Evolutionary conservation across 768 basidiomycete species (phyloP).

Genomic region (Naganishia friedmannii): DNA sequence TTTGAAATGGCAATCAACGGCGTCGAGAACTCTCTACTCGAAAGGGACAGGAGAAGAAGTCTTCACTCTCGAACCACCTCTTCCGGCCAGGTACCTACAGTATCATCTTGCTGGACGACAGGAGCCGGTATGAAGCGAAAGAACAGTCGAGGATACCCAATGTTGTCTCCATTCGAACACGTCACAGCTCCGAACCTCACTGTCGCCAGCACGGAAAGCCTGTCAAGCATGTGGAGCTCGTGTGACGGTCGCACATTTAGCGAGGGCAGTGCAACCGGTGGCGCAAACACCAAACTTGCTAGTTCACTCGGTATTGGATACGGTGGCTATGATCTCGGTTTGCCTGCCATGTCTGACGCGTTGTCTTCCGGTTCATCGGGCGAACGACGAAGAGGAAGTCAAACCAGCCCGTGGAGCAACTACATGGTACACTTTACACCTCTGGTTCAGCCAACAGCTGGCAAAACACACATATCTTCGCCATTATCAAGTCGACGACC

Average conservation of each 20-base stretch:
- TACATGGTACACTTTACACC: neutral
- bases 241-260: conserved; percentile 29
- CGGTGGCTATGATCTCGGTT: conserved; percentile 21
- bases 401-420: conserved; percentile 6
- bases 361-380: conserved; percentile 21
- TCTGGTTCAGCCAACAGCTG: neutral
- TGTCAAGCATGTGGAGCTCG: conserved; percentile 28
- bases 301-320: conserved; percentile 4
- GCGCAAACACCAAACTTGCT: neutral
- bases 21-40: conserved; percentile 25
- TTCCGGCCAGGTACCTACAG: conserved; percentile 1
- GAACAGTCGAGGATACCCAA: conserved; percentile 19
- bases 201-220: conserved; percentile 27
- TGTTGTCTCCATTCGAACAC: conserved; percentile 9
- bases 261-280: conserved; percentile 12
- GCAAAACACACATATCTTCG: conserved; percentile 1
- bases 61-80: conserved; percentile 2
- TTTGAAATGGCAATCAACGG: conserved; percentile 30
- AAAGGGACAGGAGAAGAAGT: conserved; percentile 28
- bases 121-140: conserved; percentile 27
- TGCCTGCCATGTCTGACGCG: neutral
- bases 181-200: neutral
- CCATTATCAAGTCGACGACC: conserved; percentile 10
- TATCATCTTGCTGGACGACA: neutral
- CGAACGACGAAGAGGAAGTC: conserved; percentile 10